A percentile compares a stretch with the other conserved stretches of the same genome.
phyloP scores from a whole-genome alignment of 768 basidiomycete species.

The Dacryopinax spathularia region DNA sequence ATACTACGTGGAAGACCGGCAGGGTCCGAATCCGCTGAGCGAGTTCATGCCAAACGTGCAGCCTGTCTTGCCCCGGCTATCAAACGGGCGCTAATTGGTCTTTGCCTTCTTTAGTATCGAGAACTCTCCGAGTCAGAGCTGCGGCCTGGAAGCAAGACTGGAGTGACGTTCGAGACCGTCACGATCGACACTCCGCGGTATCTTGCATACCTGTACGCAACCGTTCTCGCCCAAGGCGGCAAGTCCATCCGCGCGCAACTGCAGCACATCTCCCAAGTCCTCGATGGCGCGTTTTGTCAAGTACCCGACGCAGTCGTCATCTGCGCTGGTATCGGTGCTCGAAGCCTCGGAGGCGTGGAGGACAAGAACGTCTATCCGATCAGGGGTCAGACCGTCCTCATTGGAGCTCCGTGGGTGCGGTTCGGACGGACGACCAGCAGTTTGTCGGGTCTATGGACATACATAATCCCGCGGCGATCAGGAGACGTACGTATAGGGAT shows the following conservation, averaged over 20 bases:
- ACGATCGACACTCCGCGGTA: slow-evolving; percentile 54
- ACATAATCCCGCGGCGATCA: slow-evolving; percentile 48
- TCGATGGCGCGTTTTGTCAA: slow-evolving; percentile 37
- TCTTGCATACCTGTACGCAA: slow-evolving; percentile 45
- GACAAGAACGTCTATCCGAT: slow-evolving; percentile 32
- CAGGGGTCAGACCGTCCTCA: slow-evolving; percentile 33
- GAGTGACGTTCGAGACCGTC: slow-evolving; percentile 49
- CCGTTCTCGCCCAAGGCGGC: slow-evolving; percentile 51
- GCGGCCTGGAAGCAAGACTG: slow-evolving; percentile 31
- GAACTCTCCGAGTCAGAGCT: slow-evolving; percentile 31
- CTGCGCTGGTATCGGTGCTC: slow-evolving; percentile 53
- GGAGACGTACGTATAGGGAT: slow-evolving; percentile 33
- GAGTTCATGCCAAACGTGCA: slow-evolving; percentile 24
- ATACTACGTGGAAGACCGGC: slow-evolving; percentile 32
- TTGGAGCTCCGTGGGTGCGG: slow-evolving; percentile 38
- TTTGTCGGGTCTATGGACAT: slow-evolving; percentile 35
- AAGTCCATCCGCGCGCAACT: slow-evolving; percentile 41
- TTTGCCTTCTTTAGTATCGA: slow-evolving; percentile 18
- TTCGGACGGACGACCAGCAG: slow-evolving; percentile 38
- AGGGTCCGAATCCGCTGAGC: neutral
- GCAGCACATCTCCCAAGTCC: slow-evolving; percentile 54
- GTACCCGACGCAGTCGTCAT: slow-evolving; percentile 43
- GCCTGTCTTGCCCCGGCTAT: neutral
- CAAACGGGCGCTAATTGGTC: neutral
- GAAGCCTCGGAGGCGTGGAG: slow-evolving; percentile 38